Evolutionary conservation across 2,329 filamentous ascomycete genomes (phyloP).

Genomic region (Pseudogymnoascus destructans): DNA sequence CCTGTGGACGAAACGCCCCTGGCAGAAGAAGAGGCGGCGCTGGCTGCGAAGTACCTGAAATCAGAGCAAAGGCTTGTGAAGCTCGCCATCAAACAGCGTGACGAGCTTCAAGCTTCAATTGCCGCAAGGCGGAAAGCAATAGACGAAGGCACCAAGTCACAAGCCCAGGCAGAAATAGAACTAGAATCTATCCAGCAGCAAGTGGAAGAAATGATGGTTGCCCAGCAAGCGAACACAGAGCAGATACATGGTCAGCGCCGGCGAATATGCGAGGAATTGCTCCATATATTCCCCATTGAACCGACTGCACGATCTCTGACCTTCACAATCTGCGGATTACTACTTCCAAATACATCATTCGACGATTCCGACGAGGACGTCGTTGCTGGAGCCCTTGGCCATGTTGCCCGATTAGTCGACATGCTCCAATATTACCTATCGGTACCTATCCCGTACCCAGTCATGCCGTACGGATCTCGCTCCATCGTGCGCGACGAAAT

Average conservation of each 20-base stretch:
- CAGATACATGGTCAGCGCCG: conserved; percentile 75
- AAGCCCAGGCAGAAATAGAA: conserved; percentile 45
- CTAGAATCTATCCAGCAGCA: conserved; percentile 48
- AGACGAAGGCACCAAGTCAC: conserved; percentile 42
- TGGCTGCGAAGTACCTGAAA: conserved; percentile 42
- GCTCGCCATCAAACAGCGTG: conserved; percentile 45
- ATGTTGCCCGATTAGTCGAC: conserved; percentile 62
- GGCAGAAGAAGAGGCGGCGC: conserved; percentile 36
- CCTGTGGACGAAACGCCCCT: conserved; percentile 33
- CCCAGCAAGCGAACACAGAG: conserved; percentile 45
- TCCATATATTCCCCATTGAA: conserved; percentile 67
- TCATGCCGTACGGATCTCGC: conserved; percentile 59
- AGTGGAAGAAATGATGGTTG: conserved; percentile 40
- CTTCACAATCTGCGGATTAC: conserved; percentile 70
- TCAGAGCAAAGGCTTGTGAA: conserved; percentile 55
- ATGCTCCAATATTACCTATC: conserved; percentile 72
- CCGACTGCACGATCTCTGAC: conserved; percentile 52
- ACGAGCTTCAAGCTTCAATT: conserved; percentile 57
- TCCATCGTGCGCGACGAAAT: conserved; percentile 68
- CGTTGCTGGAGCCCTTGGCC: conserved; percentile 69
- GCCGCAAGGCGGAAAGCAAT: conserved; percentile 55
- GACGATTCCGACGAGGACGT: conserved; percentile 57
- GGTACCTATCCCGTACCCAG: conserved; percentile 66
- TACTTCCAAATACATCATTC: conserved; percentile 68
- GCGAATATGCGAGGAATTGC: conserved; percentile 74